Conservation (phyloP, 768 basidiomycete genomes). For the Calocybe indica region DNA sequence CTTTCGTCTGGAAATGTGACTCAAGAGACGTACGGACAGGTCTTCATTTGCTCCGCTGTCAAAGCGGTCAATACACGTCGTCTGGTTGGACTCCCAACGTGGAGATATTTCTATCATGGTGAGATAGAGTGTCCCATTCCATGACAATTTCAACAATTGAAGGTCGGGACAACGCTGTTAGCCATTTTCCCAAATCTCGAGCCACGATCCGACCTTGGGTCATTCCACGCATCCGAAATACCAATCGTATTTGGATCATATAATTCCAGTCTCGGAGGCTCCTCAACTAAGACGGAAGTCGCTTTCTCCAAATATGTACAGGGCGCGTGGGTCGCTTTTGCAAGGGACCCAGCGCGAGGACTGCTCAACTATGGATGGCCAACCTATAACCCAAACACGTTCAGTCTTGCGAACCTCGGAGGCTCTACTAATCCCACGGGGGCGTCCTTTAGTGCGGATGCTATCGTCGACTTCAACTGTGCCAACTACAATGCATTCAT, state of each 20-base stretch:
- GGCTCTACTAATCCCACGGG: constrained; percentile 11
- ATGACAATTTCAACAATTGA: background rate
- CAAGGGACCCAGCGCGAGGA: constrained; percentile 28
- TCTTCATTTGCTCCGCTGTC: constrained; percentile 25
- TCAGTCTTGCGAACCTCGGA: constrained; percentile 13
- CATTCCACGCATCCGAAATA: constrained; percentile 33
- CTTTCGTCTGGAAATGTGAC: background rate
- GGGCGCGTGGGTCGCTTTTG: constrained; percentile 35
- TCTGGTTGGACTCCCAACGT: constrained; percentile 16
- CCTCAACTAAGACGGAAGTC: constrained; percentile 19
- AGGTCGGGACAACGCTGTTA: constrained; percentile 3
- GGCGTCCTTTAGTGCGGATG: background rate
- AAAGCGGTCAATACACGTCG: constrained; percentile 18
- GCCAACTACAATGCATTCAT: too few relatives aligned
- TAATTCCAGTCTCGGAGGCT: constrained; percentile 15
- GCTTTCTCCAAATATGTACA: constrained; percentile 29
- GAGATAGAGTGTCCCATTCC: constrained; percentile 22
- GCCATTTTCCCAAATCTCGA: constrained; percentile 33
- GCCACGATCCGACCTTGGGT: constrained; percentile 23
- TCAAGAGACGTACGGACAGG: constrained; percentile 9
- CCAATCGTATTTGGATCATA: constrained; percentile 34
- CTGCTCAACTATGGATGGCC: constrained; percentile 22
- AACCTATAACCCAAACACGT: constrained; percentile 13
- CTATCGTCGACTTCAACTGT: too few relatives aligned
- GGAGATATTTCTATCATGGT: constrained; percentile 17